A percentile compares a stretch with the other conserved stretches of the same genome.
These are phyloP conservation scores for Verticillium dahliae DNA, from an alignment of 2,329 filamentous ascomycete genomes.

Conservation along the genomic window DNA sequence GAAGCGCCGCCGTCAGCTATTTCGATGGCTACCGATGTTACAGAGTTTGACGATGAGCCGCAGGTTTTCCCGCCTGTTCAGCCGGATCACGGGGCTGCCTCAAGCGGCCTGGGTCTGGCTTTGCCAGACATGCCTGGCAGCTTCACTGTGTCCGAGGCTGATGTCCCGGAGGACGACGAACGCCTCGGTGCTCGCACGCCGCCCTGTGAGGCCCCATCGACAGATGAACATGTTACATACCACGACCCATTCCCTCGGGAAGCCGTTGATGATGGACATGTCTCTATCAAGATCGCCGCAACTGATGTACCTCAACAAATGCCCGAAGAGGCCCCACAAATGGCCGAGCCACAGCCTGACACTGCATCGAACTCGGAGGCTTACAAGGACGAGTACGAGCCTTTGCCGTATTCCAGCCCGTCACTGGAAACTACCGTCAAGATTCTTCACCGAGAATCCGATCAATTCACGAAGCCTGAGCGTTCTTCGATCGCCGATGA, in stretches of 20 bases:
- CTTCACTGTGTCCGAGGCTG: background rate
- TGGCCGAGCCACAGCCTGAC: conserved; percentile 14
- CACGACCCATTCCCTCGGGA: conserved; percentile 46
- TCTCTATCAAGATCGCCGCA: conserved; percentile 34
- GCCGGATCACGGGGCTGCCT: conserved; percentile 15
- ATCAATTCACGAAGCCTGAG: conserved; percentile 14
- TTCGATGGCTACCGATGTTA: conserved; percentile 54
- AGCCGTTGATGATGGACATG: conserved; percentile 22
- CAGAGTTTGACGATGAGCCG: conserved; percentile 68
- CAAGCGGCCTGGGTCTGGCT: conserved; percentile 8
- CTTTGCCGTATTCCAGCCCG: conserved; percentile 28
- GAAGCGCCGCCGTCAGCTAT: conserved; percentile 50
- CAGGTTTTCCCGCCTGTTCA: conserved; percentile 50
- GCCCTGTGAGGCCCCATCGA: conserved; percentile 17
- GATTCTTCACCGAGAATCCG: conserved; percentile 39
- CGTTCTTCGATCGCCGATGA: conserved; percentile 28
- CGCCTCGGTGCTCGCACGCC: conserved; percentile 20
- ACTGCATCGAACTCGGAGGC: conserved; percentile 19
- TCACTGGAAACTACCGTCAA: conserved; percentile 41
- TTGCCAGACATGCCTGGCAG: conserved; percentile 1
- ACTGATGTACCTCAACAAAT: conserved; percentile 10
- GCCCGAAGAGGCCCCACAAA: background rate
- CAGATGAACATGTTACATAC: conserved; percentile 33
- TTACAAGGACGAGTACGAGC: conserved; percentile 31
- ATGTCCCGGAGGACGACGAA: conserved; percentile 10